Evolutionary conservation across 306 rosid species (phyloP), one percentile per base, ranked within the genome.

Genomic region (Dalbergia cultrata): DNA sequence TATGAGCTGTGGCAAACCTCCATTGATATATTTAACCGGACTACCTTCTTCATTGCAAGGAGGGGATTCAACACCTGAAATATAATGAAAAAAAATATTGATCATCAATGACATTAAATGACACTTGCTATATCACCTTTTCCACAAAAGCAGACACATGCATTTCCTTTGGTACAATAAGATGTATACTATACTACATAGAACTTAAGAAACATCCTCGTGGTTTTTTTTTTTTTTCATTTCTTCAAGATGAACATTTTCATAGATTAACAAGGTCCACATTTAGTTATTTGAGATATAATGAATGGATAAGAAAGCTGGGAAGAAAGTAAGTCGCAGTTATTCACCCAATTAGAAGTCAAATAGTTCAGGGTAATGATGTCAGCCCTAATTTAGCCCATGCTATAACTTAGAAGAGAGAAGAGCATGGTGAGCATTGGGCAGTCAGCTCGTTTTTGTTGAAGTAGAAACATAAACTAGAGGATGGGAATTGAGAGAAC

Each of bases 21-120:
- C 97, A 89, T 90, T 93, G 65, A 85, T 88, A 87, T 86, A 86
- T 86, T 88, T 90, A 58, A 93, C 90, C 17, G 94, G 77, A 77
- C 76, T 85, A 31, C 31, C 58, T 53, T 70, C 90, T 76, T 84
- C 75, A 63, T 69, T 81, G 81, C 80, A n/a, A 68, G 86, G 79
- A 33, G 81, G 59, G 37, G 88, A 78, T 56, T 86, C 83, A 60
- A 76, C 82, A 60, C 88, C 97, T 93, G 87, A 37, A 69, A 86
- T 61, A 81, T 67, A 21, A 79, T 17, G 60, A 54, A 69, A 52
- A 65, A 67, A 53, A 47, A 66, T 41, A 35, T 37, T 43, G 39
- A 19, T 45, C 45, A 79, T 13, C n/a, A 43, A 74, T 54, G 31
- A 64, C 58, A 31, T 34, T 41, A 72, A 12, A 37, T 21, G 49